phyloP scores from a whole-genome alignment of 2,329 filamentous ascomycete genomes.

The Cercospora nicotianae region DNA sequence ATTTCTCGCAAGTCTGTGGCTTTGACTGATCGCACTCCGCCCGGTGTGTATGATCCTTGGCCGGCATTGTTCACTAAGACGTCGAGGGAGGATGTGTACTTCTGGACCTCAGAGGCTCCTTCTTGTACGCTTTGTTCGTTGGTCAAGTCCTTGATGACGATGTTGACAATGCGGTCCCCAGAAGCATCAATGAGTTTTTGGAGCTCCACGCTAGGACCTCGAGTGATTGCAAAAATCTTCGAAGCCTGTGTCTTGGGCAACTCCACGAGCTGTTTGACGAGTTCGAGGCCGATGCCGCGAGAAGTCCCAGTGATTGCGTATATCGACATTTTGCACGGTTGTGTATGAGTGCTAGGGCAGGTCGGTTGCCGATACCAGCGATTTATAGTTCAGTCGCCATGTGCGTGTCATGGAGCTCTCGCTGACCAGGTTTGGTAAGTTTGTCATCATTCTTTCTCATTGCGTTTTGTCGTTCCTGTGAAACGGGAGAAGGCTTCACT shows the following conservation, averaged over 20 bases:
- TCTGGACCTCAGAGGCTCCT: constrained; percentile 4
- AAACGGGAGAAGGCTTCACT: neutral
- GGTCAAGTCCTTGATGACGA: constrained; percentile 8
- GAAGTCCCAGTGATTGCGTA: constrained; percentile 34
- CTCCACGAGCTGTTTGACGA: constrained; percentile 38
- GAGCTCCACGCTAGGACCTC: constrained; percentile 3
- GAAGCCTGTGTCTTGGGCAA: constrained; percentile 37
- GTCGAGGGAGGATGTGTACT: constrained; percentile 13
- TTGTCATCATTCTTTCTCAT: neutral
- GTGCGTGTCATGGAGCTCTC: neutral
- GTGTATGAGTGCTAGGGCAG: neutral
- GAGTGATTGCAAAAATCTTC: constrained; percentile 30
- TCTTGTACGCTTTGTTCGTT: constrained; percentile 14
- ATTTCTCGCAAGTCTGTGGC: constrained; percentile 6
- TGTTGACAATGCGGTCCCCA: constrained; percentile 13
- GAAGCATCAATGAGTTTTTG: constrained; percentile 11
- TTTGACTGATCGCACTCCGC: constrained; percentile 8
- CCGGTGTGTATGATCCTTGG: neutral
- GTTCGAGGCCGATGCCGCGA: constrained; percentile 41
- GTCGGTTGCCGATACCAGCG: neutral
- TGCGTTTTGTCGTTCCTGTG: neutral
- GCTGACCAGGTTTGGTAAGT: neutral
- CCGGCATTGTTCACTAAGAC: constrained; percentile 22
- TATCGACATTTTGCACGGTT: neutral
- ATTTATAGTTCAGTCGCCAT: neutral